A percentile compares a stretch with the other conserved stretches of the same genome.
Evolutionary conservation across 129 eudicot species (phyloP).

Genomic region (Erigeron canadensis): DNA sequence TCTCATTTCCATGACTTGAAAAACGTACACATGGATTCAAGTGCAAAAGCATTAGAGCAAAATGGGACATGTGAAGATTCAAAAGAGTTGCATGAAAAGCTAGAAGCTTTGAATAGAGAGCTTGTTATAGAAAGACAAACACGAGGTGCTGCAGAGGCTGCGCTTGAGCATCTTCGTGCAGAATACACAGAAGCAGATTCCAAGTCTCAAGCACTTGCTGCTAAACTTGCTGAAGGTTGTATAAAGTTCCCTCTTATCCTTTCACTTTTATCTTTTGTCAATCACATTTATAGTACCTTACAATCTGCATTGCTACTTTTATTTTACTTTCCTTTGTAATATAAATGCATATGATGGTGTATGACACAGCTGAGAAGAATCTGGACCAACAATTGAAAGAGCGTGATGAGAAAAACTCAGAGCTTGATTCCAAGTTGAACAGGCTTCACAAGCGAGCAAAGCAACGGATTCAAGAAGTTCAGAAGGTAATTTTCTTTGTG

Average conservation of each 20-base stretch:
- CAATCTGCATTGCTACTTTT: slow-evolving; percentile 11
- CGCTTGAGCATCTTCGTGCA: slow-evolving; percentile 76
- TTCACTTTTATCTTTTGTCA: neutral
- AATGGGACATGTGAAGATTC: slow-evolving; percentile 36
- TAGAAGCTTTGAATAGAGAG: slow-evolving; percentile 67
- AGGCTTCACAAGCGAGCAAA: slow-evolving; percentile 99
- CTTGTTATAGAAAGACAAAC: slow-evolving; percentile 80
- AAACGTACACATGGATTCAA: slow-evolving; percentile 35
- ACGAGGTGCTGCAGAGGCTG: slow-evolving; percentile 93
- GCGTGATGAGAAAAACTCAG: slow-evolving; percentile 86
- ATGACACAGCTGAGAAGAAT: slow-evolving; percentile 69
- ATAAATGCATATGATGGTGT: slow-evolving; percentile 32
- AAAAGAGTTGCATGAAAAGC: slow-evolving; percentile 45
- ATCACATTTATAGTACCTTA: slow-evolving; percentile 6
- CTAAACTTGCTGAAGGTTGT: slow-evolving; percentile 91
- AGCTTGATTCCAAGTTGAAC: slow-evolving; percentile 89
- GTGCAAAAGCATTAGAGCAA: slow-evolving; percentile 27
- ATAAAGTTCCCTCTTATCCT: slow-evolving; percentile 10
- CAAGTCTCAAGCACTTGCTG: slow-evolving; percentile 75
- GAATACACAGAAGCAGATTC: slow-evolving; percentile 79
- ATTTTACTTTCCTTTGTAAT: slow-evolving; percentile 7
- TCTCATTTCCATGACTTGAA: slow-evolving; percentile 65
- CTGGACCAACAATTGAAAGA: slow-evolving; percentile 89
- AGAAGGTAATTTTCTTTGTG: slow-evolving; percentile 61
- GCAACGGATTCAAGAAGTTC: slow-evolving; percentile 98